Conservation (phyloP, 306 rosid species). For the Acacia melanoxylon region DNA sequence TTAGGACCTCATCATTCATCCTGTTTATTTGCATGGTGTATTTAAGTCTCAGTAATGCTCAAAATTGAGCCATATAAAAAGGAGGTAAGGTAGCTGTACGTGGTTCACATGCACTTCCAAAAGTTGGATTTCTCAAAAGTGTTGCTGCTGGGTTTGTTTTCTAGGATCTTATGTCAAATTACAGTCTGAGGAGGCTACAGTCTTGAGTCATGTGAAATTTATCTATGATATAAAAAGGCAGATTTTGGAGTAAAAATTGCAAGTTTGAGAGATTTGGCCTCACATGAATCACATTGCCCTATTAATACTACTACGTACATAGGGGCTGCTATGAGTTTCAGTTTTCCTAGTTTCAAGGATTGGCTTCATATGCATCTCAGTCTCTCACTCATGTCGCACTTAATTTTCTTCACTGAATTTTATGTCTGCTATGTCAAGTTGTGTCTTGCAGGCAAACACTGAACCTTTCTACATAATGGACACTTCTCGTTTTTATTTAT, state of each 20-base stretch:
- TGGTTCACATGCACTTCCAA: constrained; percentile 15
- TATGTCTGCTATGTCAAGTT: constrained; percentile 15
- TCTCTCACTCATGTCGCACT: constrained; percentile 2
- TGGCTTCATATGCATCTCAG: constrained; percentile 15
- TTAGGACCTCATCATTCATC: too few species aligned
- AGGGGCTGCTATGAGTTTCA: constrained; percentile 34
- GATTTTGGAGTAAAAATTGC: background rate
- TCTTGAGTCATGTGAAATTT: constrained; percentile 35
- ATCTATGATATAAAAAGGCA: background rate
- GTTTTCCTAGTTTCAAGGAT: constrained; percentile 33
- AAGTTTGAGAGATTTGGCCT: background rate
- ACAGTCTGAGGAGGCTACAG: constrained; percentile 2
- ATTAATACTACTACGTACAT: background rate
- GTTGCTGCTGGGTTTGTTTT: constrained; percentile 4
- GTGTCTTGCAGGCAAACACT: background rate
- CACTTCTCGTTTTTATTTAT: background rate
- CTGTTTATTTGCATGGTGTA: too few species aligned
- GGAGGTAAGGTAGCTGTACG: background rate
- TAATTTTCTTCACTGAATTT: background rate
- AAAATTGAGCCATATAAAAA: background rate
- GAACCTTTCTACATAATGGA: background rate
- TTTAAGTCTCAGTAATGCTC: background rate
- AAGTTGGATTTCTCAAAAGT: constrained; percentile 18
- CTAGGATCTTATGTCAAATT: constrained; percentile 31
- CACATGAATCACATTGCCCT: constrained; percentile 5